Evolutionary conservation across 768 basidiomycete species (phyloP), one percentile per base, ranked within the genome.

Genomic region (Rhodotorula diobovata): DNA sequence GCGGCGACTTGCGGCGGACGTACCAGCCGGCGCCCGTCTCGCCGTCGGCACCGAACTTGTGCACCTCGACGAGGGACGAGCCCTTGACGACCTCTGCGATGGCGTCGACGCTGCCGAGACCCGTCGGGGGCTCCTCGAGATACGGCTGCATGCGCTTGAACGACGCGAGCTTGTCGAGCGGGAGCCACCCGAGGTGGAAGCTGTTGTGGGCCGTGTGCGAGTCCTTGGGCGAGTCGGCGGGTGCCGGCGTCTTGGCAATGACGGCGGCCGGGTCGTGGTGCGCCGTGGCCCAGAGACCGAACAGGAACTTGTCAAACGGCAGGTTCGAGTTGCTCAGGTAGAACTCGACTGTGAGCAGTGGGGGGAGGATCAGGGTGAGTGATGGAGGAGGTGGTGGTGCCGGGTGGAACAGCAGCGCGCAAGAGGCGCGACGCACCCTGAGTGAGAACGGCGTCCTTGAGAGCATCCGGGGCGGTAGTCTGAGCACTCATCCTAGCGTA

Each of bases 271-370:
- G 71, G 41, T 66, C 61, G 66, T 72, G 63, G 70, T 63, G 69
- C 10, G 71, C 67, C 25, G 53, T 43, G 43, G 74, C 60, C 71
- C 71, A 75, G 46, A 70, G 65, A 34, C 28, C 39, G 68, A 75
- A 75, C 28, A 75, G 74, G 71, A 72, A 75, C 60, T 75, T 75
- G 74, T 75, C 74, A 46, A 75, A 75, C 25, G 69, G 94, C 63
- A 98, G 85, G 81, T 97, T 96, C n/a, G 92, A 86, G 81, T 95
- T 93, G 62, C 90, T 90, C 81, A 98, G 93, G 83, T 97, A 96
- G 81, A 61, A 61, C 60, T 61, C 60, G 60, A 61, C 60, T 61
- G 35, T 28, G 10, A 21, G 6, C 0, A 48, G 41, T 23, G 21
- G 16, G 41, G 32, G 34, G 18, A 41, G 20, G 39, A 5, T 8